Base-by-base conservation (phyloP, 805 yeast species). In the Wickerhamiella parazyma region DNA sequence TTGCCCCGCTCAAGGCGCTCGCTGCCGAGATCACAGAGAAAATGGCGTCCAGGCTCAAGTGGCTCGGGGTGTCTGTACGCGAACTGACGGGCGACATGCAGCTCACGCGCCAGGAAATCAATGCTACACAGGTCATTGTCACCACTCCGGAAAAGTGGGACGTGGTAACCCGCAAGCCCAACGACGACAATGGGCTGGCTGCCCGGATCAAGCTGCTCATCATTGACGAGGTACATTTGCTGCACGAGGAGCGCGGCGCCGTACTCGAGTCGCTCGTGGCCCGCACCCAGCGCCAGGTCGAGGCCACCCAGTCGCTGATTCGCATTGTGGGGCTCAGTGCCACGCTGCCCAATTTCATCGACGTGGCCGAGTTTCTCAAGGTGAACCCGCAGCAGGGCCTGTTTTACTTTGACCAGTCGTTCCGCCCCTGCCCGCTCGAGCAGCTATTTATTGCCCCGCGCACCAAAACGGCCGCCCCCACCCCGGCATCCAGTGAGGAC, bases 91-190 rank as follows among this genome's bases (percentile, higher is more conserved):
- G 96, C 57, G 96, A 86, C 64, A 87, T 87, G 95, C 95, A 86
- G 56, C 63, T 86, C 42, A 80, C 94, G 0, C 74, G 76, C 49
- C 70, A 79, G 1, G 95, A 86, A 59, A 84, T 86, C 33, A 59
- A 75, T 54, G 72, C 73, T 1, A 87, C 96, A 0, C 95, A 86
- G 58, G 70, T 86, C 33, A 81, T 86, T 49, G 95, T 86, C 2
- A 87, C 95, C 0, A 86, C 96, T 0, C 96, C 96, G 0, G 96
- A 86, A 57, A 86, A 86, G 60, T 86, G 96, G 96, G 96, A 86
- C 64, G 96, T 91, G 2, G 95, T 91, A 1, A 89, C 98, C 0
- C 73, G 97, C 57, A 91, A 91, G 57, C 79, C 87, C 31, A 80
- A 72, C 51, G 96, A 95, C 42, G 96, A 87, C 54, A 75, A 75